Evolutionary conservation across 306 rosid genomes (phyloP).

Genomic region (Vigna hirtella): DNA sequence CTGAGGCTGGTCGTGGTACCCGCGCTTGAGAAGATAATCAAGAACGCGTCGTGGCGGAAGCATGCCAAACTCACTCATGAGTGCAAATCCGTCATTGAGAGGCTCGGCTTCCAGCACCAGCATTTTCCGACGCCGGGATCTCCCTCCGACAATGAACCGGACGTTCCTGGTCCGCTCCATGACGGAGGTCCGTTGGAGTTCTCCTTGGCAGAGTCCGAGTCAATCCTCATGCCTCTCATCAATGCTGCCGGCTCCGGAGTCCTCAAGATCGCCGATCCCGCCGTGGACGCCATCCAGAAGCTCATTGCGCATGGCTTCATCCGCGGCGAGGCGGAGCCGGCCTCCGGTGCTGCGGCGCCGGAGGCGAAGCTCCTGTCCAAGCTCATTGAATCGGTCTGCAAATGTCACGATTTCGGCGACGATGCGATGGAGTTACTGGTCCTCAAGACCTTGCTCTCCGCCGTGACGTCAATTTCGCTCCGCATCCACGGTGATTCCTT

Average conservation of each 20-base stretch:
- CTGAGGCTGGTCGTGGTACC: slow-evolving; percentile 82
- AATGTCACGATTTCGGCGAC: slow-evolving; percentile 87
- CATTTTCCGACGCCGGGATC: slow-evolving; percentile 38
- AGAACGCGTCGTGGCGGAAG: slow-evolving; percentile 96
- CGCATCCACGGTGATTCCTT: slow-evolving; percentile 95
- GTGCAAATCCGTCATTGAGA: slow-evolving; percentile 90
- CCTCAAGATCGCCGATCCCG: slow-evolving; percentile 94
- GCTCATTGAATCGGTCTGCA: slow-evolving; percentile 90
- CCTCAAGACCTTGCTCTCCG: slow-evolving; percentile 84
- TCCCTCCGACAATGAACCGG: slow-evolving; percentile 60
- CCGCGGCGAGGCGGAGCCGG: slow-evolving; percentile 93
- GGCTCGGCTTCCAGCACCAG: slow-evolving; percentile 47
- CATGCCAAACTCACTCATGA: slow-evolving; percentile 89
- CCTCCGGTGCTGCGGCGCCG: slow-evolving; percentile 54
- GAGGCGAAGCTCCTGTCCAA: slow-evolving; percentile 83
- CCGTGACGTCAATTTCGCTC: slow-evolving; percentile 91
- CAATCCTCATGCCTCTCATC: slow-evolving; percentile 83
- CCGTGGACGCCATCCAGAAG: slow-evolving; percentile 94
- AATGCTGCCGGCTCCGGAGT: slow-evolving; percentile 81
- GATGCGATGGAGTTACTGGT: slow-evolving; percentile 83
- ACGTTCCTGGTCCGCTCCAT: slow-evolving; percentile 83
- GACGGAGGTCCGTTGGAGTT: slow-evolving; percentile 83
- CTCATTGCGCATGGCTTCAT: slow-evolving; percentile 84
- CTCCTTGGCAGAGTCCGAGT: slow-evolving; percentile 80
- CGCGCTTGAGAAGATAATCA: slow-evolving; percentile 87